Evolutionary conservation across 2,329 filamentous ascomycete genomes (phyloP), one percentile per base, ranked within the genome.

Genomic region (Fusarium sp.): DNA sequence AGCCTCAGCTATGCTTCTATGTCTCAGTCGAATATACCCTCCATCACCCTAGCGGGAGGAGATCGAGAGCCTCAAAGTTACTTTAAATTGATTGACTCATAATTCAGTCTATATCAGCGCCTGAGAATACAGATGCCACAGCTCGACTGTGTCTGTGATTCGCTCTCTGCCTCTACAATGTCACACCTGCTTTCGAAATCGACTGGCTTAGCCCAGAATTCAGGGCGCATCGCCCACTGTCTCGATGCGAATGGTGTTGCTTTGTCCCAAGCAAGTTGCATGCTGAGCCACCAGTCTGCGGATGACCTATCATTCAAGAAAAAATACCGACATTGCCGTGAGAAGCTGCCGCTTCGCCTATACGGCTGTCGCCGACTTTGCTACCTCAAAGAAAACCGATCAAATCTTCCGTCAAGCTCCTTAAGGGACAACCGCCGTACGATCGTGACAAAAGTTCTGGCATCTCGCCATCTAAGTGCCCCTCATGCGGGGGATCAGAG

Each of bases 401-500:
- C 22, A 35, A 64, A 48, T 42, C 54, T 60, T 66, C 57, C 45
- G 33, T 64, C 57, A 56, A 51, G 39, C 56, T 63, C 31, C 51
- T 60, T 31, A 36, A 44, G 48, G 39, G 24, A 59, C 57, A 36
- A 61, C 38, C 44, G 59, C 59, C 38, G 59, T 57, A 66, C 72
- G 59, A 75, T 65, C 22, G 42, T 47, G 47, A 69, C 60, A 52
- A 69, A 58, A 49, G 52, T 58, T 60, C 68, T 44, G 38, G 20
- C 63, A 47, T 59, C 57, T 61, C 18, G 24, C 36, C 54, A 55
- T 57, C 15, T 59, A 45, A 44, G 42, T 55, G 48, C 63, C 63
- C 67, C 64, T 75, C 64, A 66, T 76, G 75, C 69, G 75, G 75
- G 73, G 73, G 75, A 75, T 75, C 66, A 67, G 73, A 77, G 63